These are phyloP conservation scores for Paraphoma chrysanthemicola DNA, from an alignment of 2,329 filamentous ascomycete species.

Conservation along the genomic window DNA sequence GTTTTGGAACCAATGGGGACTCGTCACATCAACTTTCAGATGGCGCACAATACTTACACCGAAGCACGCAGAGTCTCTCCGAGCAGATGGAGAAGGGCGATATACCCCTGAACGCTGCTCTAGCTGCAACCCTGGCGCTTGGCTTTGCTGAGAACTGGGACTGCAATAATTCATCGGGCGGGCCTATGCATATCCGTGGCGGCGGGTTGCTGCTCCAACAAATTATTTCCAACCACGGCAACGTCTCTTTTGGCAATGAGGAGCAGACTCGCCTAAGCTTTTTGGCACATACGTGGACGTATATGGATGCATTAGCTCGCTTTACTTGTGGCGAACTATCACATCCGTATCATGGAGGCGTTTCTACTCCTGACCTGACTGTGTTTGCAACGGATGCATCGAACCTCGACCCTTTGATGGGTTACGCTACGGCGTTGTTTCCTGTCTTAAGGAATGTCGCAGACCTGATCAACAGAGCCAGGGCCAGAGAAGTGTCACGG, in stretches of 20 bases:
- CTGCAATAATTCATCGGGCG: constrained; percentile 65
- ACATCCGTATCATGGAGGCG: constrained; percentile 53
- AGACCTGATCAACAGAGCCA: constrained; percentile 66
- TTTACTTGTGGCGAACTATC: constrained; percentile 67
- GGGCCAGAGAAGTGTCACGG: constrained; percentile 52
- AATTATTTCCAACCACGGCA: constrained; percentile 57
- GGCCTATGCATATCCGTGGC: constrained; percentile 69
- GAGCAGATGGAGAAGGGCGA: constrained; percentile 59
- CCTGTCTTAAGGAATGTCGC: constrained; percentile 70
- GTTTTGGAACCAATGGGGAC: constrained; percentile 67
- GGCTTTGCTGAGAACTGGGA: constrained; percentile 75
- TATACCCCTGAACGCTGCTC: constrained; percentile 66
- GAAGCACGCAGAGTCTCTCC: constrained; percentile 64
- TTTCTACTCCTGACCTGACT: constrained; percentile 32
- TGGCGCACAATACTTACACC: constrained; percentile 69
- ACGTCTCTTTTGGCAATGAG: constrained; percentile 40
- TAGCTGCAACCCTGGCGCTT: constrained; percentile 70
- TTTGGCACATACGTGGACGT: constrained; percentile 73
- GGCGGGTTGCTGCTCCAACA: constrained; percentile 68
- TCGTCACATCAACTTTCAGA: constrained; percentile 61
- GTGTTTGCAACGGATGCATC: constrained; percentile 8
- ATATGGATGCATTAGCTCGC: constrained; percentile 75
- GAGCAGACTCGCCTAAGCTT: constrained; percentile 62
- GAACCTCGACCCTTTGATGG: constrained; percentile 70
- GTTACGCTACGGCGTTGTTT: constrained; percentile 70